Evolutionary conservation across 2,329 filamentous ascomycete species (phyloP).

Genomic region (Verticillium isaacii): DNA sequence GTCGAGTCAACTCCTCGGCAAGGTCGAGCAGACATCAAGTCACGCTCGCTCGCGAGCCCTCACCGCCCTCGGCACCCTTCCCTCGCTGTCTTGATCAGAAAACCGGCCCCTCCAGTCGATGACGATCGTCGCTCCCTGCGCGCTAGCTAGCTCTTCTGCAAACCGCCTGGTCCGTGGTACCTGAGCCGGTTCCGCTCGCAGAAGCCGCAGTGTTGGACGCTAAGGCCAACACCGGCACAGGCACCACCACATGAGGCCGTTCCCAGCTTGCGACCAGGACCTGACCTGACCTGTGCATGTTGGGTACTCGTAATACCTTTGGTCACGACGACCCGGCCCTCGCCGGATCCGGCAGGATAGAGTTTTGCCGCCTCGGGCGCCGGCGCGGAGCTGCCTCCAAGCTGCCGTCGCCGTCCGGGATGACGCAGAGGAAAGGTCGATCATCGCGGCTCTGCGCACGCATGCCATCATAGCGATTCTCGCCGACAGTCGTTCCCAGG

Average conservation of each 20-base stretch:
- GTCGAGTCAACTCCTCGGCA: too few relatives aligned
- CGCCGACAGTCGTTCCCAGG: too few relatives aligned
- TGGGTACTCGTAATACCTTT: background rate
- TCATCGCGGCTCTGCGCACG: background rate
- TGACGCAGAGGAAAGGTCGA: background rate
- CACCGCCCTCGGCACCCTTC: too few relatives aligned
- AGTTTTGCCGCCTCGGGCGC: background rate
- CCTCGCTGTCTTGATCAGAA: background rate
- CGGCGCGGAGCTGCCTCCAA: background rate
- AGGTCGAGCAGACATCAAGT: too few relatives aligned
- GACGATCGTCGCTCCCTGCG: background rate
- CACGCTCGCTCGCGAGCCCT: too few relatives aligned
- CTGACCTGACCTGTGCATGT: too few relatives aligned
- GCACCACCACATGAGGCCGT: background rate
- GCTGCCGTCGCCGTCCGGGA: background rate
- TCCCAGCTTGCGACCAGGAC: background rate
- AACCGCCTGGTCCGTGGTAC: background rate
- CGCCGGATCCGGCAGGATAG: background rate
- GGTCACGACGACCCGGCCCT: background rate
- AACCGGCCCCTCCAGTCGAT: background rate
- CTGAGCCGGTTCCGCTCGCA: background rate
- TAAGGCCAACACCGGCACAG: background rate
- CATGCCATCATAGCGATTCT: too few relatives aligned
- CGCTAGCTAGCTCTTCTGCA: background rate
- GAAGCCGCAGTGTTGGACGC: background rate